A percentile compares a stretch with the other conserved stretches of the same genome.
phyloP scores from a whole-genome alignment of 1,284 basidiomycete species.

The Trametes versicolor region DNA sequence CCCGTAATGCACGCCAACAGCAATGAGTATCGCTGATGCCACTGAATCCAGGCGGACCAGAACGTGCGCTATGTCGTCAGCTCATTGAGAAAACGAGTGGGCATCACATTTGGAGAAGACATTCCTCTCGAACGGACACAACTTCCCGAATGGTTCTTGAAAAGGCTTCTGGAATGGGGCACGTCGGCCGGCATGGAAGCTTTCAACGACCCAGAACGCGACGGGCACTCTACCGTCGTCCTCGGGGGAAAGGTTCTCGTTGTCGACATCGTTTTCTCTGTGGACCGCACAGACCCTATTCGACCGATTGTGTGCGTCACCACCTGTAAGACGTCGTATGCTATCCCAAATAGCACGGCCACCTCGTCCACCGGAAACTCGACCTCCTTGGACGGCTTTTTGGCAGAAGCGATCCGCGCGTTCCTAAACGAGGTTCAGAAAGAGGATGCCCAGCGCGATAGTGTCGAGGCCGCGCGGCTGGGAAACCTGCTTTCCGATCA shows the following conservation, averaged over 20 bases:
- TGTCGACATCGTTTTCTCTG: conserved; percentile 72
- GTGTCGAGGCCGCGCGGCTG: conserved; percentile 57
- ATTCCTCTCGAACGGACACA: conserved; percentile 59
- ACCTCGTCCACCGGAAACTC: conserved; percentile 54
- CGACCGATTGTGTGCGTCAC: conserved; percentile 54
- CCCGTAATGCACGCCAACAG: too few relatives aligned
- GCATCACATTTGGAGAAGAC: conserved; percentile 66
- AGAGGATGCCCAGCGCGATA: conserved; percentile 58
- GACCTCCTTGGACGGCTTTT: conserved; percentile 68
- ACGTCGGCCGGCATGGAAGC: conserved; percentile 73
- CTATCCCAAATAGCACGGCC: conserved; percentile 60
- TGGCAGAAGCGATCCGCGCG: conserved; percentile 60
- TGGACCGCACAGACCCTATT: conserved; percentile 52
- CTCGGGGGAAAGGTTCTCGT: conserved; percentile 82
- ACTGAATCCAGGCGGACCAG: conserved; percentile 56
- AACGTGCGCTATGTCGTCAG: conserved; percentile 57
- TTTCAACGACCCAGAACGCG: conserved; percentile 66
- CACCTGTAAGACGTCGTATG: conserved; percentile 77
- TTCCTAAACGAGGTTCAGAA: conserved; percentile 72
- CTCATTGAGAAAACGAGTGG: conserved; percentile 54
- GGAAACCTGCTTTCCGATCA: conserved; percentile 61
- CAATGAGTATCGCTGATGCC: not conserved
- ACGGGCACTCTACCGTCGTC: conserved; percentile 62
- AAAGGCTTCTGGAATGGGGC: conserved; percentile 67
- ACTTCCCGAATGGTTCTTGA: conserved; percentile 63